Evolutionary conservation across 2,329 filamentous ascomycete species (phyloP).

Genomic region (Thielaviopsis musarum): DNA sequence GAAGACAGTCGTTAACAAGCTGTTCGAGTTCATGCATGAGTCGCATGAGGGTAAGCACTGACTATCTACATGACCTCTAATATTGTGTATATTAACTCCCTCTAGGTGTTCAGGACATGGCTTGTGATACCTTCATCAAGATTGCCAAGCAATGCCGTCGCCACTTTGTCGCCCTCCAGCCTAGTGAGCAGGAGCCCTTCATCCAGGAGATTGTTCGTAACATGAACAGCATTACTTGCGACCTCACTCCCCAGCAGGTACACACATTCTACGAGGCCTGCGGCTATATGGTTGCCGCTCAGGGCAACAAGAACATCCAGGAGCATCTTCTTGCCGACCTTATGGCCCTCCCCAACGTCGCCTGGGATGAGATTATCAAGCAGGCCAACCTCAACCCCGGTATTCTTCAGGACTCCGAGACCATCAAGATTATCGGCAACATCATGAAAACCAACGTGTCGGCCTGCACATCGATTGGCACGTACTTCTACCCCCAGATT

Average conservation of each 20-base stretch:
- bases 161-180: constrained; percentile 91
- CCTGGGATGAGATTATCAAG: constrained; percentile 90
- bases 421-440: constrained; percentile 96
- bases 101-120: constrained; percentile 92
- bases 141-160: constrained; percentile 96
- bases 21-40: constrained; percentile 99
- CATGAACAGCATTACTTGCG: constrained; percentile 87
- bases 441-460: constrained; percentile 99
- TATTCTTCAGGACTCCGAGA: constrained; percentile 80
- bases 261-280: constrained; percentile 99
- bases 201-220: constrained; percentile 97
- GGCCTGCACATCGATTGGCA: constrained; percentile 89
- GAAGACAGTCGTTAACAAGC: constrained; percentile 98
- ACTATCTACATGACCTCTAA: neutral
- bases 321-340: constrained; percentile 80
- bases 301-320: constrained; percentile 87
- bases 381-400: constrained; percentile 70
- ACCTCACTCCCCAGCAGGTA: constrained; percentile 89
- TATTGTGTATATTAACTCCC: constrained; percentile 16
- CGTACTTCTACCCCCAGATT: constrained; percentile 96
- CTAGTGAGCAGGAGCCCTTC: constrained; percentile 86
- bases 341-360: constrained; percentile 84
- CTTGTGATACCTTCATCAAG: constrained; percentile 99
- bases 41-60: constrained; percentile 67
- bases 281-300: constrained; percentile 96